Base-by-base conservation (phyloP, 2,329 filamentous ascomycete species). In the Graphilbum fragrans region DNA sequence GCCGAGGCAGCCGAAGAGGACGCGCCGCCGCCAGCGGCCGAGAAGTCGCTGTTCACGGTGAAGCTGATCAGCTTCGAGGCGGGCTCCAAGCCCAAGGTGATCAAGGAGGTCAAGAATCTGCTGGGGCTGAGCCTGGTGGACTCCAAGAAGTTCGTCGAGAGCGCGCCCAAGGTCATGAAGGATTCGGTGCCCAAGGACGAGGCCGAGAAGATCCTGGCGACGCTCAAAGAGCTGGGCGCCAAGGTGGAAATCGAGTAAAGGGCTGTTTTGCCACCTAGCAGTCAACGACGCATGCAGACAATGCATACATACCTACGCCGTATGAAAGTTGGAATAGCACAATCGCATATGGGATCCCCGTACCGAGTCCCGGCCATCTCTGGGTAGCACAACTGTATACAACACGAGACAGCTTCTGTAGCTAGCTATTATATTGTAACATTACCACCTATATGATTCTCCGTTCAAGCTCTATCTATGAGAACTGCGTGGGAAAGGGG, bases 131-230 rank as follows among this genome's bases (percentile, higher is more conserved):
- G 85, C 61, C 74, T 99, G 69, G 93, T 99, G 53, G 92, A 99
- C 66, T 94, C 86, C 69, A 99, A 99, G 82, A 99, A 99, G 73
- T 99, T 99, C 58, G 92, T 98, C 51, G 92, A 99, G 74, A 86
- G 85, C 59, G 88, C 85, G 53, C 92, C 92, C 50, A 99, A 99
- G 82, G 70, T 86, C 64, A 85, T 99, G 86, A 96, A 96, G 80
- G 92, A 99, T 69, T 88, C 84, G 39, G 87, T 98, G 52, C 84
- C 90, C 49, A 99, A 98, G 77, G 92, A 99, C 58, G 93, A 99
- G 63, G 87, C 86, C 8, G 90, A 96, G 75, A 98, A 98, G 81
- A 95, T 98, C 58, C 49, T 98, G 45, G 85, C 86, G 63, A 80
- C 85, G 34, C 74, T 99, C 71, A 96, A 96, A 78, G 88, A 76